phyloP scores from a whole-genome alignment of 345 rosid species.

The Brassica juncea region DNA sequence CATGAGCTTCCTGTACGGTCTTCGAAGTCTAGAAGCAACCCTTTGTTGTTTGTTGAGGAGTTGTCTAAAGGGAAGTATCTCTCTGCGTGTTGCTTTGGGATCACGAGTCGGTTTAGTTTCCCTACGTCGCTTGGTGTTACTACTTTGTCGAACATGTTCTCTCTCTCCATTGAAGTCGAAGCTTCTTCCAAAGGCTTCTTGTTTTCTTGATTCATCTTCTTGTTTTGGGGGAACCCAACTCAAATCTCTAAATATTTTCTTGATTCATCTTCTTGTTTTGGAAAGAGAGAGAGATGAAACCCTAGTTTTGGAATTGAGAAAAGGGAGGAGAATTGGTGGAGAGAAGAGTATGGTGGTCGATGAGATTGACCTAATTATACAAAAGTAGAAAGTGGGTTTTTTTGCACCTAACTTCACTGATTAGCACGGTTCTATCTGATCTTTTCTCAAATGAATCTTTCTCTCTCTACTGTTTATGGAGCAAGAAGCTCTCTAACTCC shows the following conservation, averaged over 20 bases:
- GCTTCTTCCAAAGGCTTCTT: slow-evolving; percentile 34
- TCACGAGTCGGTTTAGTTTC: slow-evolving; percentile 74
- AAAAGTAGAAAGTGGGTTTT: slow-evolving; percentile 32
- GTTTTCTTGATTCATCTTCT: slow-evolving; percentile 52
- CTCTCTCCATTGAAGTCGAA: slow-evolving; percentile 39
- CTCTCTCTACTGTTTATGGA: slow-evolving; percentile 29
- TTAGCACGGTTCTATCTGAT: slow-evolving; percentile 27
- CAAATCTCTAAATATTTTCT: slow-evolving; percentile 22
- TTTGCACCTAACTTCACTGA: slow-evolving; percentile 40
- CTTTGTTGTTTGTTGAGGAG: slow-evolving; percentile 57
- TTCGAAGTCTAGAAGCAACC: slow-evolving; percentile 82
- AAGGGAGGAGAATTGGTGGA: slow-evolving; percentile 11
- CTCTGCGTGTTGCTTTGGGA: slow-evolving; percentile 87
- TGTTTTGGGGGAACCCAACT: not conserved
- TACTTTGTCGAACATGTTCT: slow-evolving; percentile 81
- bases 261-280: slow-evolving; percentile 48
- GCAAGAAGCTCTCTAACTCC: slow-evolving; percentile 23
- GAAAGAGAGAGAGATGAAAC: slow-evolving; percentile 25
- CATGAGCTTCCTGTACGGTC: slow-evolving; percentile 74
- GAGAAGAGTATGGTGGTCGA: slow-evolving; percentile 35
- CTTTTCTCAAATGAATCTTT: slow-evolving; percentile 9
- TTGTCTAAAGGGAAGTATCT: slow-evolving; percentile 65
- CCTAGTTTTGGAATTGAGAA: slow-evolving; percentile 29
- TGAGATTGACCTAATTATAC: slow-evolving; percentile 47
- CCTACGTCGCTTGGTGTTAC: slow-evolving; percentile 92